Evolutionary conservation across 2,329 filamentous ascomycete species (phyloP).

Genomic region (Ophiocordyceps camponoti-saundersi): DNA sequence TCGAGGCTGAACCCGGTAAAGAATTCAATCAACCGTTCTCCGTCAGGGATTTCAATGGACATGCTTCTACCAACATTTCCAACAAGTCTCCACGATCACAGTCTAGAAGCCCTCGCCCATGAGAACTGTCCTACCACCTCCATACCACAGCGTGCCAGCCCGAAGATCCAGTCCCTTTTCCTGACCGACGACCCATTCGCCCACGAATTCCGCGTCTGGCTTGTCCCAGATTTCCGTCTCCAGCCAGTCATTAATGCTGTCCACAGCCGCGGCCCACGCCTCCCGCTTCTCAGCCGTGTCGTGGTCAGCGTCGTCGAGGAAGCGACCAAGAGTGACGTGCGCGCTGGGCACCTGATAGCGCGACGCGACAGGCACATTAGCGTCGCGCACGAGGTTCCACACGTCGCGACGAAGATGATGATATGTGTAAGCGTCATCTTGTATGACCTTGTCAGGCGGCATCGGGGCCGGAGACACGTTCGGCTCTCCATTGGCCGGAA

Average conservation of each 20-base stretch:
- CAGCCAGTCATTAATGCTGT: slow-evolving; percentile 63
- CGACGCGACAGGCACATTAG: slow-evolving; percentile 55
- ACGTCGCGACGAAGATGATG: slow-evolving; percentile 77
- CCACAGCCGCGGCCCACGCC: slow-evolving; percentile 52
- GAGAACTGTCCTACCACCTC: slow-evolving; percentile 55
- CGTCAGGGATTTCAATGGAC: neutral
- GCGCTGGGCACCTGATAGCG: slow-evolving; percentile 80
- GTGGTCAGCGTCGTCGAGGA: slow-evolving; percentile 52
- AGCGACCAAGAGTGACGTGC: slow-evolving; percentile 76
- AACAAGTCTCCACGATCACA: neutral
- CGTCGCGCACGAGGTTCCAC: slow-evolving; percentile 40
- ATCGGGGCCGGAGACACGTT: slow-evolving; percentile 18
- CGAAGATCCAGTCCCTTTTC: slow-evolving; percentile 66
- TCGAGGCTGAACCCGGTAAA: slow-evolving; percentile 26
- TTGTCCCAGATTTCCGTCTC: slow-evolving; percentile 52
- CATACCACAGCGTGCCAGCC: slow-evolving; percentile 73
- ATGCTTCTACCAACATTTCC: too few species aligned
- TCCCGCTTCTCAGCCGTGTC: slow-evolving; percentile 38
- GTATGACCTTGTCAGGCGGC: slow-evolving; percentile 18
- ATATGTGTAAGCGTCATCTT: slow-evolving; percentile 60
- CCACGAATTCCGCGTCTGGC: slow-evolving; percentile 55
- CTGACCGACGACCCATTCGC: slow-evolving; percentile 78
- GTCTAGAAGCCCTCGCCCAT: slow-evolving; percentile 42
- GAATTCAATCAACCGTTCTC: slow-evolving; percentile 19
- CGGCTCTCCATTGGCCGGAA: slow-evolving; percentile 56